Base-by-base conservation (phyloP, 2,329 filamentous ascomycete genomes). In the Verticillium nonalfalfae region DNA sequence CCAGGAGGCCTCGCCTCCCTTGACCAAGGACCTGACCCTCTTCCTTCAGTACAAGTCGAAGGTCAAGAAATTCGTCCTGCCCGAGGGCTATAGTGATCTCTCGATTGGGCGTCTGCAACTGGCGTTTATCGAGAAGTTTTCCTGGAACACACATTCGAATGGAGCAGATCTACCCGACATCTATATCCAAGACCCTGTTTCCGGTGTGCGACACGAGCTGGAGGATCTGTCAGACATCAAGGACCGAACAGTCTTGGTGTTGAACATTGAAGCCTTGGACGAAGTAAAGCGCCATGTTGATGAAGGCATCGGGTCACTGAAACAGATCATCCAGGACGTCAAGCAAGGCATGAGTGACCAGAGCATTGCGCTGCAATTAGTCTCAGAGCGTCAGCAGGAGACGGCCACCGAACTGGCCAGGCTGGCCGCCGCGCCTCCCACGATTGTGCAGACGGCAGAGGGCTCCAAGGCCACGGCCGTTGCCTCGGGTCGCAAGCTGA, bases 71-170 rank as follows among this genome's bases (percentile, higher is more conserved):
- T 96, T 96, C 72, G 87, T 97, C 15, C 83, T 98, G 38, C 79
- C 91, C 0, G 93, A 96, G 72, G 94, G 94, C 1, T 88, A 89
- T 66, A 87, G 88, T 36, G 92, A 94, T 64, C 81, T 99, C 11
- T 94, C 91, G 2, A 89, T 97, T 62, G 93, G 93, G 1, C 86
- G 93, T 31, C 76, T 99, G 62, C 94, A 99, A 73, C 83, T 99
- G 34, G 94, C 95, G 1, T 99, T 99, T 69, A 99, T 99, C 68
- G 95, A 99, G 68, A 99, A 97, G 73, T 99, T 99, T 72, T 95
- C 94, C 0, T 99, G 96, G 93, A 98, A 97, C 69, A 97, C 94
- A 1, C 93, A 98, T 68, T 90, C 92, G 63, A 96, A 97, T 69
- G 95, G 95, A 7, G 86, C 87, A 14, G 95, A 99, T 72, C 78